A percentile compares a stretch with the other conserved stretches of the same genome.
Evolutionary conservation across 2,329 filamentous ascomycete genomes (phyloP).

Genomic region (Fusarium sulawesiense): DNA sequence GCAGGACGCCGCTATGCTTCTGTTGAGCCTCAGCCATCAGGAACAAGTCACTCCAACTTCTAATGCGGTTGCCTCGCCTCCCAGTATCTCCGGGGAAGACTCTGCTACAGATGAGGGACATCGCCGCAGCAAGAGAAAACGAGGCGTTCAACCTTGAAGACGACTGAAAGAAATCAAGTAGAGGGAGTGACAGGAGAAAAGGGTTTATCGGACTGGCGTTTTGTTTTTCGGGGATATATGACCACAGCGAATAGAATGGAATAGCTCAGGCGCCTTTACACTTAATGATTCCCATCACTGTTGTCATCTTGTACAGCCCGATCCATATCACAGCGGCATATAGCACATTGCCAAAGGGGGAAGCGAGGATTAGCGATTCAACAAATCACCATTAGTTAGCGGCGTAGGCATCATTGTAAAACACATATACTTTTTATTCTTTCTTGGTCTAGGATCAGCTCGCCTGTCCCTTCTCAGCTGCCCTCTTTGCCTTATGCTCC

Average conservation of each 20-base stretch:
- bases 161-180: not conserved
- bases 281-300: not conserved
- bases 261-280: constrained; percentile 16
- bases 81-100: not conserved
- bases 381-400: constrained; percentile 14
- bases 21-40: constrained; percentile 37
- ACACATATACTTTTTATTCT: constrained; percentile 15
- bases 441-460: constrained; percentile 6
- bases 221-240: constrained; percentile 26
- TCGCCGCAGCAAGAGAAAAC: constrained; percentile 41
- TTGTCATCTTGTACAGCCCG: not conserved
- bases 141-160: constrained; percentile 32
- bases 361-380: constrained; percentile 12
- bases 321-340: constrained; percentile 2
- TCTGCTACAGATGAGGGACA: constrained; percentile 17
- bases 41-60: constrained; percentile 7
- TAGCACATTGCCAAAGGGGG: not conserved
- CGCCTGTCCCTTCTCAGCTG: constrained; percentile 55
- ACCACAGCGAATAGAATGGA: constrained; percentile 37
- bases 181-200: not conserved
- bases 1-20: constrained; percentile 41
- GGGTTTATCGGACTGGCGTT: not conserved
- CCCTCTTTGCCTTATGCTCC: constrained; percentile 83
- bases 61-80: not conserved
- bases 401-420: constrained; percentile 5